Evolutionary conservation across 129 eudicot species (phyloP), one percentile per base, ranked within the genome.

Genomic region (Saposhnikovia divaricata): DNA sequence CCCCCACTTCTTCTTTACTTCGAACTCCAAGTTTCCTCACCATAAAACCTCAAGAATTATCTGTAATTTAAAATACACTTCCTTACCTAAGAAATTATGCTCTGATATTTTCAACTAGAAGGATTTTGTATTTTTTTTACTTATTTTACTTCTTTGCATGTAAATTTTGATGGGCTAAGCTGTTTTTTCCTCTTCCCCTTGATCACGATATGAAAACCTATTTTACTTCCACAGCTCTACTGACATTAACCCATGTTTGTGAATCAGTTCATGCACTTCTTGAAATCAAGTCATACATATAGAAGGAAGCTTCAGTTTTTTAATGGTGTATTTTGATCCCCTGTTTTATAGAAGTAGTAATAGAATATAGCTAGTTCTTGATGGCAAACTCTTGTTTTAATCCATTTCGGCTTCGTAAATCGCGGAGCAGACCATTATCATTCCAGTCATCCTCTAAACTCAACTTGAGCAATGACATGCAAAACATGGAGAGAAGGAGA

Each of bases 401-500:
- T 37, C 88, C 89, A 31, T 84, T 90, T 73, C 77, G 91, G 53
- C 82, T 85, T 12, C 77, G 87, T 79, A 95, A 87, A 65, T 44
- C 83, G 45, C 92, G 84, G 85, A 85, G 84, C 75, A 87, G 89
- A 50, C 82, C 94, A 40, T 69, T 84, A 63, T 77, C 89, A 43
- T 61, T 82, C 51, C 92, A 87, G 31, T 81, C 93, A 9, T 77
- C 94, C 12, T 85, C 92, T 3, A 92, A 87, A 86, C 83, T 85
- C 21, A 88, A 85, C 23, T 85, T 87, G 91, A 91, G 87, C 48
- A 65, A 37, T 6, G 93, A 92, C 44, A 82, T 77, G 77, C 91
- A 87, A 45, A 90, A 85, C 80, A 89, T 92, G 94, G 97, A 95
- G 76, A 88, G 89, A 84, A 95, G 86, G 84, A 87, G 97, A 80